These are phyloP conservation scores for Sonneratia alba DNA, from an alignment of 345 rosid genomes.

Conservation along the genomic window DNA sequence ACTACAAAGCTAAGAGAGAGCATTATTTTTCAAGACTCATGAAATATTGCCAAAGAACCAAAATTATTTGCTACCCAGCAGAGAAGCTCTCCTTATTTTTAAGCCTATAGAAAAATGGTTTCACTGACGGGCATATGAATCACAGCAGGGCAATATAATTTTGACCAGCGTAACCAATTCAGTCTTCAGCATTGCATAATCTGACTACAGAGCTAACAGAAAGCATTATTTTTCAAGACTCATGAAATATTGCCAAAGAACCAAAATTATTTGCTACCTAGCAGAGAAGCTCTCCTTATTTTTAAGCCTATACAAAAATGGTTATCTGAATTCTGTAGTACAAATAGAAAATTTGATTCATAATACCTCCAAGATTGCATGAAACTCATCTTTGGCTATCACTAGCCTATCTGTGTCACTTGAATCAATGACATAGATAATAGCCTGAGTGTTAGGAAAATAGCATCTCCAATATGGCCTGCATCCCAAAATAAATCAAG, in stretches of 20 bases:
- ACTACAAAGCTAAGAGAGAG: too few species aligned
- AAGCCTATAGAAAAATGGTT: not conserved
- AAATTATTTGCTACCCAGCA: too few species aligned
- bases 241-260: too few species aligned
- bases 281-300: too few species aligned
- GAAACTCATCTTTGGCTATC: slow-evolving; percentile 74
- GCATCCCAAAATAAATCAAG: slow-evolving; percentile 6
- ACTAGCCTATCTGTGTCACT: slow-evolving; percentile 64
- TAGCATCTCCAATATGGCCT: slow-evolving; percentile 90
- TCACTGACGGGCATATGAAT: not conserved
- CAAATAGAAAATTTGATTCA: not conserved
- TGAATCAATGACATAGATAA: slow-evolving; percentile 72
- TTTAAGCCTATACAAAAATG: too few species aligned
- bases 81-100: too few species aligned
- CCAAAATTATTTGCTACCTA: too few species aligned
- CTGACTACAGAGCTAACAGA: too few species aligned
- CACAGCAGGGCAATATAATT: not conserved
- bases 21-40: too few species aligned
- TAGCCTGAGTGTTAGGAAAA: slow-evolving; percentile 74
- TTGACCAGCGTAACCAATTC: not conserved
- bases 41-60: too few species aligned
- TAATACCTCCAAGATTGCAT: slow-evolving; percentile 66
- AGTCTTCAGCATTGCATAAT: too few species aligned
- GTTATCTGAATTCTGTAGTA: not conserved
- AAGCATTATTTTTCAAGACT: too few species aligned